Base-by-base conservation (phyloP, 768 basidiomycete species). In the Mycena olivaceomarginata region DNA sequence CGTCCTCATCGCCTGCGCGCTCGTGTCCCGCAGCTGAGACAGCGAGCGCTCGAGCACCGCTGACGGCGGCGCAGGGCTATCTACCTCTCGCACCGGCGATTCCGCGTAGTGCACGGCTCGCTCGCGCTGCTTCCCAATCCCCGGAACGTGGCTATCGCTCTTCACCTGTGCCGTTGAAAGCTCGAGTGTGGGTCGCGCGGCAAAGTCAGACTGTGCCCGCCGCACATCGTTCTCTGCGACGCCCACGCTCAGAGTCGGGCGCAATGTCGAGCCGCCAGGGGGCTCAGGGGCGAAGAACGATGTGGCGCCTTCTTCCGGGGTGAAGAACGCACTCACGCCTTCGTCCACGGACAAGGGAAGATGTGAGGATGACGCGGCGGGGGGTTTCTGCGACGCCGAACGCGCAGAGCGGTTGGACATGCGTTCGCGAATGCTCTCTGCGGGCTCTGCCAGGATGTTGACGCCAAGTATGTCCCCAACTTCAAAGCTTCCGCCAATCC, bases 401-500 rank as follows among this genome's bases (percentile, higher is more conserved):
- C 67, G 63, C 22, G 76, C 39, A 46, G 78, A 79, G 39, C 78
- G 78, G 51, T 22, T 75, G 72, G 72, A 76, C 46, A 77, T 43
- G 43, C 72, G n/a, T 11, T 77, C 67, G 40, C 72, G 70, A 57
- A 79, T 70, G 45, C 78, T 79, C 66, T 75, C 72, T 8, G 80
- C 81, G 51, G 82, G 81, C 60, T 86, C 86, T 59, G 89, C 85
- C 65, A 93, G 85, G 43, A 94, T 85, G 76, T 92, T 90, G 67
- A 96, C 89, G 13, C 95, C 96, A 48, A 96, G 86, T 76, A 97
- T 89, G n/a, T 89, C 89, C 4, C 96, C 96, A 48, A 97, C 88
- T 80, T 95, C 94, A 77, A 97, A 97, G 75, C 92, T 95, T 31
- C 88, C 88, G 39, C 96, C 95, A 40, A 94, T 89, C 94, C 94